Evolutionary conservation across 164 flowering plant species (phyloP).

Genomic region (Taxillus chinensis): DNA sequence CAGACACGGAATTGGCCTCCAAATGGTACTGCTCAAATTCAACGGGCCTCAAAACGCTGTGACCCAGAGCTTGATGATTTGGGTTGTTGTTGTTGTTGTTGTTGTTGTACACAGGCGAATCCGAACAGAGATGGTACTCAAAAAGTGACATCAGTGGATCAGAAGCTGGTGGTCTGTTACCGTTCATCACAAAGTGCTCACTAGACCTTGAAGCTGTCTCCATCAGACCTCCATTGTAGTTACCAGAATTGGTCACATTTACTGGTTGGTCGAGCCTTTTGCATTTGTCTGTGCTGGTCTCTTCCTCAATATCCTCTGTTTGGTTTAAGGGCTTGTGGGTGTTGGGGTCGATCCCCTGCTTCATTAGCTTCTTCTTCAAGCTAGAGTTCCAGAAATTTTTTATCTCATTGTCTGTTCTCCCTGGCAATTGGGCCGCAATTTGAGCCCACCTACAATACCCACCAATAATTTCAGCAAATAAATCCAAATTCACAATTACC

Average conservation of each 20-base stretch:
- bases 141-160: slow-evolving; percentile 22
- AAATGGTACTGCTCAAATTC: slow-evolving; percentile 14
- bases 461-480: not conserved
- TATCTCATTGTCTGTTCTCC: slow-evolving; percentile 90
- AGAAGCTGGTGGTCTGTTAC: slow-evolving; percentile 15
- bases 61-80: slow-evolving; percentile 10
- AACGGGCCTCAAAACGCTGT: slow-evolving; percentile 10
- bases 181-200: slow-evolving; percentile 5
- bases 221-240: slow-evolving; percentile 6
- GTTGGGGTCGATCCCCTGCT: slow-evolving; percentile 74
- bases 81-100: slow-evolving; percentile 8
- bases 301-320: slow-evolving; percentile 20
- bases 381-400: slow-evolving; percentile 88
- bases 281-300: slow-evolving; percentile 8
- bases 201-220: slow-evolving; percentile 13
- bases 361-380: slow-evolving; percentile 73
- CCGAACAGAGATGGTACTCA: slow-evolving; percentile 17
- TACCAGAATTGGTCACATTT: slow-evolving; percentile 9
- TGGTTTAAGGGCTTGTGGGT: slow-evolving; percentile 60
- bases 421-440: slow-evolving; percentile 78
- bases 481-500: slow-evolving; percentile 1
- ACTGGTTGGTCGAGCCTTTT: slow-evolving; percentile 22
- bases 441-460: slow-evolving; percentile 75
- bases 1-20: slow-evolving; percentile 18
- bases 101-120: slow-evolving; percentile 6